phyloP scores from a whole-genome alignment of 2,329 filamentous ascomycete species.

The Trichoderma harzianum region DNA sequence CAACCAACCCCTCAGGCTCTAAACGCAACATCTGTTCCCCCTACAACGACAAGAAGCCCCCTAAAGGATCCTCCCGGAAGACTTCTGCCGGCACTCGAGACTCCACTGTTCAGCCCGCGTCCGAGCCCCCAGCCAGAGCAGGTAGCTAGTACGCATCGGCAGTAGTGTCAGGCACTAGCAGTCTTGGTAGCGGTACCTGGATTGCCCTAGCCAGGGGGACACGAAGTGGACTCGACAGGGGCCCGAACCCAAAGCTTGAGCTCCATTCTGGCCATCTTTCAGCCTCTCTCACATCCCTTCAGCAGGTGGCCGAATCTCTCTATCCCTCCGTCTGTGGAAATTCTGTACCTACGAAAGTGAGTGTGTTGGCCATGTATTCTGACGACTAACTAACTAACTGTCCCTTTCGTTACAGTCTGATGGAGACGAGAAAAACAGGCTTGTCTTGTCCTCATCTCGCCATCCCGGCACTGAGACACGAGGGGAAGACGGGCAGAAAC shows the following conservation, averaged over 20 bases:
- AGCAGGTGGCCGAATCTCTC: not conserved
- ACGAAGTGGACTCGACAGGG: not conserved
- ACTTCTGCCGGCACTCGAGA: not conserved
- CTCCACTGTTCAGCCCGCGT: constrained; percentile 14
- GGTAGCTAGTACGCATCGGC: not conserved
- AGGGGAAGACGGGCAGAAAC: not conserved
- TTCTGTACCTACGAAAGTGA: not conserved
- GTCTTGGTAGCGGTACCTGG: not conserved
- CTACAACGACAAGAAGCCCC: not conserved
- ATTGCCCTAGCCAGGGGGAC: not conserved
- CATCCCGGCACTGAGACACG: not conserved
- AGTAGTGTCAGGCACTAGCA: not conserved
- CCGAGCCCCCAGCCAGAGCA: not conserved
- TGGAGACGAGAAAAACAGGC: not conserved
- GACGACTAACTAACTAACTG: not conserved
- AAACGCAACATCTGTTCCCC: not conserved
- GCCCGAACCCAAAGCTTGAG: not conserved
- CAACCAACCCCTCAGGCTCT: not conserved
- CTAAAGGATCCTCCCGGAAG: not conserved
- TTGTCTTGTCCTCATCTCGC: not conserved
- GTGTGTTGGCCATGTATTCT: not conserved
- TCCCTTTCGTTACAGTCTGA: not conserved
- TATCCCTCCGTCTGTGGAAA: not conserved
- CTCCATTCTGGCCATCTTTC: not conserved
- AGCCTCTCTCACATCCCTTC: constrained; percentile 1